Evolutionary conservation across 257 asterid species (phyloP).

Genomic region (Solanum chaucha): DNA sequence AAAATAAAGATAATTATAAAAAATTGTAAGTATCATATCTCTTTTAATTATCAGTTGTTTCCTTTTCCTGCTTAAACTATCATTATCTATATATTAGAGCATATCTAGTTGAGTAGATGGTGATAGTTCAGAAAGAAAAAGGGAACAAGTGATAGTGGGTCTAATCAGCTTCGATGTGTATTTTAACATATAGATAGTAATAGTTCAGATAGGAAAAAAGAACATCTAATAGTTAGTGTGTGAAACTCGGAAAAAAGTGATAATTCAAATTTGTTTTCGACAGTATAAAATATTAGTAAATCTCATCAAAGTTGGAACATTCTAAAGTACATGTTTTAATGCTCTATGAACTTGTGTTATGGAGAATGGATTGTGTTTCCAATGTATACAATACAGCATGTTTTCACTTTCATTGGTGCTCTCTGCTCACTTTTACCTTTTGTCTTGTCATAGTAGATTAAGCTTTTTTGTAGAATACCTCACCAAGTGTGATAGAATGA

Average conservation of each 20-base stretch:
- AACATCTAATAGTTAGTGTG: too few species aligned
- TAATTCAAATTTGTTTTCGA: not conserved
- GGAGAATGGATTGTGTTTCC: not conserved
- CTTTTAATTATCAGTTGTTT: not conserved
- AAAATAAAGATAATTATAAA: not conserved
- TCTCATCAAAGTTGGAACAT: slow-evolving; percentile 57
- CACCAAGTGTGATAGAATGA: not conserved
- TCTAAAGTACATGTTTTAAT: slow-evolving; percentile 30
- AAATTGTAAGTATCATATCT: not conserved
- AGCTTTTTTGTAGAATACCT: not conserved
- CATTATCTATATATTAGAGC: rapidly evolving
- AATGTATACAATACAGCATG: slow-evolving; percentile 16
- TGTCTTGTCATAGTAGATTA: not conserved
- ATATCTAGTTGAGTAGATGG: not conserved
- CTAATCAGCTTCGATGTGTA: not conserved
- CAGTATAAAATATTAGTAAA: not conserved
- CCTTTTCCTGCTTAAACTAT: rapidly evolving
- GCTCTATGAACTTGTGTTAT: too few species aligned
- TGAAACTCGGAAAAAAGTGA: not conserved
- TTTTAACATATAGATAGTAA: not conserved
- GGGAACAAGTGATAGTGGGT: rapidly evolving
- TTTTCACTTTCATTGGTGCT: not conserved
- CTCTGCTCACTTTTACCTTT: not conserved
- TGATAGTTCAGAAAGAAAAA: not conserved
- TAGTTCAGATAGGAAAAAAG: not conserved